These are phyloP conservation scores for Zygosaccharomyces bailii DNA, from an alignment of 805 yeast species.

Conservation along the genomic window DNA sequence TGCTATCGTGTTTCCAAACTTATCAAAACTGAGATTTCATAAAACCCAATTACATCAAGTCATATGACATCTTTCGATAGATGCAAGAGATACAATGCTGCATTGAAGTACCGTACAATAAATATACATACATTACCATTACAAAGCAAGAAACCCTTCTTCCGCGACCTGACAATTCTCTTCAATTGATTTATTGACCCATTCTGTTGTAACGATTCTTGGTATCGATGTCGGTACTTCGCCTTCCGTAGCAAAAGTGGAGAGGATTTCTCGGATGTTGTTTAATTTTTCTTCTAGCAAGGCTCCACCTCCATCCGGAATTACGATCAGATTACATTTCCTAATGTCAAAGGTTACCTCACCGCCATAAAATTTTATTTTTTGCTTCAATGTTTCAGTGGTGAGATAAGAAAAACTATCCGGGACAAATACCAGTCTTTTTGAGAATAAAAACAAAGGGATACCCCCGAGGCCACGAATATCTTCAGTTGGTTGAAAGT, in stretches of 20 bases:
- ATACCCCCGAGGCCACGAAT: conserved; percentile 10
- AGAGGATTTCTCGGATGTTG: conserved; percentile 7
- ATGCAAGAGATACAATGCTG: too few species aligned
- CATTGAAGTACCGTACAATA: not conserved
- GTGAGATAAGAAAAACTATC: conserved; percentile 2
- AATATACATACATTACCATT: not conserved
- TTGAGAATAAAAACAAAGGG: conserved; percentile 38
- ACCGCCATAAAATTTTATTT: conserved; percentile 46
- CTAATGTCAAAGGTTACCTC: conserved; percentile 29
- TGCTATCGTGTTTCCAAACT: not conserved
- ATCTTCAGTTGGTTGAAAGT: conserved; percentile 14
- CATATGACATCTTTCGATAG: not conserved
- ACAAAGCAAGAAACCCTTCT: conserved; percentile 27
- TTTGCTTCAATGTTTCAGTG: conserved; percentile 5
- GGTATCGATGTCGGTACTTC: conserved; percentile 26
- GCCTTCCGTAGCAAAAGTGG: not conserved
- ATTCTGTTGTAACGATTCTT: conserved; percentile 36
- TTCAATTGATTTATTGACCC: conserved; percentile 39
- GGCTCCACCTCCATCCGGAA: conserved; percentile 20
- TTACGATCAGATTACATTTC: conserved; percentile 42
- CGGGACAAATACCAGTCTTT: conserved; percentile 37
- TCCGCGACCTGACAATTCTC: conserved; percentile 34
- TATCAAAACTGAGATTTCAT: not conserved
- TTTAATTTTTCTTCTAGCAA: not conserved
- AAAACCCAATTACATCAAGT: not conserved